phyloP scores from a whole-genome alignment of 1,284 basidiomycete species.

The Cryptococcus jaspeensis region DNA sequence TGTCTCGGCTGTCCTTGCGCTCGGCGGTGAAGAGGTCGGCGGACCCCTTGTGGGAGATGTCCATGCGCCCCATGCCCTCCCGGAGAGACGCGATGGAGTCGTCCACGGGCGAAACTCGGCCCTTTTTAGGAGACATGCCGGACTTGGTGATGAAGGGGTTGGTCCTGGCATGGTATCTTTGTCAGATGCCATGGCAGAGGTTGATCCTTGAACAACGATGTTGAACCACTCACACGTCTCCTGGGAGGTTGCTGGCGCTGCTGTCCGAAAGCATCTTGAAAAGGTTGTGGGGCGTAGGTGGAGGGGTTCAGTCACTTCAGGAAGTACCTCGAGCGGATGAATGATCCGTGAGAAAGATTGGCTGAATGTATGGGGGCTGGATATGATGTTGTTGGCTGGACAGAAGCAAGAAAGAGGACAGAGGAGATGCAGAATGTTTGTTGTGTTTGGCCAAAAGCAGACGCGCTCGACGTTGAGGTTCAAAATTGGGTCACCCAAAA shows the following conservation, averaged over 20 bases:
- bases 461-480: conserved; percentile 10
- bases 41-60: conserved; percentile 32
- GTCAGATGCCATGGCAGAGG: background rate
- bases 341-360: too few species aligned
- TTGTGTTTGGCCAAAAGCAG: conserved; percentile 16
- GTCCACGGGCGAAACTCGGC: conserved; percentile 12
- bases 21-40: conserved; percentile 18
- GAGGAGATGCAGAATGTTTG: conserved; percentile 1
- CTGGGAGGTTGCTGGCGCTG: conserved; percentile 11
- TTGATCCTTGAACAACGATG: background rate
- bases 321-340: too few species aligned
- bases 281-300: background rate
- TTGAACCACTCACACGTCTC: conserved; percentile 23
- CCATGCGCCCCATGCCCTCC: conserved; percentile 45
- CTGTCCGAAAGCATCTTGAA: conserved; percentile 18
- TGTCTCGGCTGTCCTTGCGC: conserved; percentile 18
- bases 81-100: conserved; percentile 30
- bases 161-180: conserved; percentile 15
- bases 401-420: background rate
- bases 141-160: conserved; percentile 36
- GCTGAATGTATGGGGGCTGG: too few species aligned
- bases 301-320: background rate
- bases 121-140: conserved; percentile 9
- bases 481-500: too few species aligned
- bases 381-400: too few species aligned